phyloP scores from a whole-genome alignment of 2,329 filamentous ascomycete species.

The Hymenoscyphus scutula region DNA sequence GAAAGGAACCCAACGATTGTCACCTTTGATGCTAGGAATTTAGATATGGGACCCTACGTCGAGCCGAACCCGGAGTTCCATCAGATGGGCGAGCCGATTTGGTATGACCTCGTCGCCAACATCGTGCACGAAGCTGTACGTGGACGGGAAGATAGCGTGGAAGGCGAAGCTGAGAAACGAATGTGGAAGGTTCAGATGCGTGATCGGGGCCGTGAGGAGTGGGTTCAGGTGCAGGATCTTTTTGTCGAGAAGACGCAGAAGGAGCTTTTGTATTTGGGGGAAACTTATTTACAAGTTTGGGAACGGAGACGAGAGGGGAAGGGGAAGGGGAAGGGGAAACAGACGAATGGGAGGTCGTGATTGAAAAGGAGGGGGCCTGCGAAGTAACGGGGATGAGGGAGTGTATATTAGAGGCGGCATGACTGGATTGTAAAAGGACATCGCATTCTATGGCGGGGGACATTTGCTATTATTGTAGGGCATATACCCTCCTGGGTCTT shows the following conservation, averaged over 20 bases:
- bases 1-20: slow-evolving; percentile 98
- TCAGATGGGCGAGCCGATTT: slow-evolving; percentile 75
- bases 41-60: slow-evolving; percentile 88
- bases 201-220: slow-evolving; percentile 78
- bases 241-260: slow-evolving; percentile 87
- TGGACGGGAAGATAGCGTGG: slow-evolving; percentile 74
- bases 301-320: slow-evolving; percentile 65
- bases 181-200: slow-evolving; percentile 92
- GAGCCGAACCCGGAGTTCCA: slow-evolving; percentile 76
- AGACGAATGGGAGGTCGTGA: not conserved
- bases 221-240: slow-evolving; percentile 91
- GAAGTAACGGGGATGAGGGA: too few species aligned
- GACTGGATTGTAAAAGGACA: too few species aligned
- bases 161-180: slow-evolving; percentile 83
- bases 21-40: slow-evolving; percentile 80
- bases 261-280: slow-evolving; percentile 87
- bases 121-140: slow-evolving; percentile 83
- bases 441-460: too few species aligned
- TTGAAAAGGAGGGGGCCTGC: too few species aligned
- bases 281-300: slow-evolving; percentile 96
- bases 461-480: too few species aligned
- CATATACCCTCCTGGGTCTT: too few species aligned
- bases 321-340: slow-evolving; percentile 22
- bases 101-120: slow-evolving; percentile 95
- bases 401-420: too few species aligned